phyloP scores from a whole-genome alignment of 169 alveolate genomes.

The Eimeria zaria region DNA sequence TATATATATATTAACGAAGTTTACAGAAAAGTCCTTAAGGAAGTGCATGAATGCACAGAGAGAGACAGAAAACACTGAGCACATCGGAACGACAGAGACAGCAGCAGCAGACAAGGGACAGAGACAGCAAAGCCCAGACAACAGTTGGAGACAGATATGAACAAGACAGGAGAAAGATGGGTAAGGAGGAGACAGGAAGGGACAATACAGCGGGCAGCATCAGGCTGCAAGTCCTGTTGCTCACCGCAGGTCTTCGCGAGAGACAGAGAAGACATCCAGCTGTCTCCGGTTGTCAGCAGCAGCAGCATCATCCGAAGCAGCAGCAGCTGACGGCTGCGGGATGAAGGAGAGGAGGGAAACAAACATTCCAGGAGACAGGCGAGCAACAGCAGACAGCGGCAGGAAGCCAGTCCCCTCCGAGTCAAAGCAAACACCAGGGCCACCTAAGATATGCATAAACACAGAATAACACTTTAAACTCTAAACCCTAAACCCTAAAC shows the following conservation, averaged over 20 bases:
- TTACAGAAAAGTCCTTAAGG: no score
- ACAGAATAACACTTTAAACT: background rate
- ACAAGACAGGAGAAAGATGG: background rate
- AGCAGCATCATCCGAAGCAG: background rate
- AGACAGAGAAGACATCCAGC: background rate
- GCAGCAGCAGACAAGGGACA: background rate
- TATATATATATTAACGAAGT: background rate
- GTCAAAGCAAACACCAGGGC: slow-evolving; percentile 3
- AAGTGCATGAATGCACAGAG: no score
- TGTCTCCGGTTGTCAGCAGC: background rate
- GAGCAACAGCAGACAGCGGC: slow-evolving; percentile 44
- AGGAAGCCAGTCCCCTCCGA: slow-evolving; percentile 38
- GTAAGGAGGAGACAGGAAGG: no score
- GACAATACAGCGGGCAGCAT: background rate
- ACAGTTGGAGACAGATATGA: background rate
- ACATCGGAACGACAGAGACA: background rate
- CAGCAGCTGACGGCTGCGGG: slow-evolving; percentile 43
- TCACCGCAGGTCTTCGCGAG: slow-evolving; percentile 9
- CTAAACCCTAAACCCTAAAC: background rate
- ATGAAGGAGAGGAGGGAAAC: slow-evolving; percentile 41
- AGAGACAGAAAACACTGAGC: background rate
- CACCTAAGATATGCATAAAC: background rate
- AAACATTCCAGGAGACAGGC: slow-evolving; percentile 26
- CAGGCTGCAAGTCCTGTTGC: background rate
- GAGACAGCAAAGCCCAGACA: background rate